Percentiles rank a stretch among this genome's conserved stretches.
phyloP scores from a whole-genome alignment of 495 filamentous ascomycete genomes.

The Aspergillus haitiensis region DNA sequence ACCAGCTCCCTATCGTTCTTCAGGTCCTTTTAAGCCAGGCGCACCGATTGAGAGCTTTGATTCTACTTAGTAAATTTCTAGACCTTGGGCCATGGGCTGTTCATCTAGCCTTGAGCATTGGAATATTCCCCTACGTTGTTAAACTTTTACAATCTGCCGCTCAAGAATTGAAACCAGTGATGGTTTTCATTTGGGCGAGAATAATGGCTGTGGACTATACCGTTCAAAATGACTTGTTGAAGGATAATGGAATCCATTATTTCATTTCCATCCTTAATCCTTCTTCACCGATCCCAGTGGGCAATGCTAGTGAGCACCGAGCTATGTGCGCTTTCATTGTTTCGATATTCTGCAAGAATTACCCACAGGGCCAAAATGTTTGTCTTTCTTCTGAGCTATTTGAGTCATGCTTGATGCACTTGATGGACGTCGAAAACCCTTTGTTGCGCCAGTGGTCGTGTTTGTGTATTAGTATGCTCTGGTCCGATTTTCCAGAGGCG shows the following conservation, averaged over 20 bases:
- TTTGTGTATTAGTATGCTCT: constrained; percentile 93
- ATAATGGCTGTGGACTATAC: constrained; percentile 93
- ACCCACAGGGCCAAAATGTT: constrained; percentile 84
- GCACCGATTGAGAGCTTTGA: constrained; percentile 87
- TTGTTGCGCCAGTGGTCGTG: constrained; percentile 94
- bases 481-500: constrained; percentile 84
- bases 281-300: constrained; percentile 73
- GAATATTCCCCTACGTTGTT: constrained; percentile 97
- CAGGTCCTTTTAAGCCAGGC: constrained; percentile 96
- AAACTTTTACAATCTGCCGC: constrained; percentile 95
- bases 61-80: constrained; percentile 88
- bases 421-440: constrained; percentile 82
- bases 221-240: constrained; percentile 88
- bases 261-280: constrained; percentile 90
- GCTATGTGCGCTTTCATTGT: constrained; percentile 99
- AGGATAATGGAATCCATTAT: constrained; percentile 95
- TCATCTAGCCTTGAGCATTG: constrained; percentile 91
- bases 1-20: constrained; percentile 93
- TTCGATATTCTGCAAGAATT: constrained; percentile 93
- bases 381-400: constrained; percentile 81
- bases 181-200: constrained; percentile 99
- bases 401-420: constrained; percentile 74
- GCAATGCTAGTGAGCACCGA: constrained; percentile 86
- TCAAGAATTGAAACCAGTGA: constrained; percentile 91
- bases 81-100: constrained; percentile 98